A percentile compares a stretch with the other conserved stretches of the same genome.
phyloP scores from a whole-genome alignment of 2,329 filamentous ascomycete species.

The Pseudocercospora macadamiae region DNA sequence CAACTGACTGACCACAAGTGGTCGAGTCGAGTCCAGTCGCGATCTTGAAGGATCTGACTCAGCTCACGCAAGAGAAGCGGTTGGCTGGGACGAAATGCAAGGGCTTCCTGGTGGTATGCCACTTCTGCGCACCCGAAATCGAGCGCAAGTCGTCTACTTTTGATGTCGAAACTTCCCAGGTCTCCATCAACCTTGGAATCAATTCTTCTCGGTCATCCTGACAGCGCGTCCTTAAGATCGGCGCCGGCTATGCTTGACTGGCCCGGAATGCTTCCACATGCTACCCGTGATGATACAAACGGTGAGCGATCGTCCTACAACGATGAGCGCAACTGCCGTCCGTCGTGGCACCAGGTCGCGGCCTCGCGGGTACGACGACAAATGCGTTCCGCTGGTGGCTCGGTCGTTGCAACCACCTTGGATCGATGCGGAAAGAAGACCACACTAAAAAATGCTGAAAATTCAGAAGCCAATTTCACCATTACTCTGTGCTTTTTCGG shows the following conservation, averaged over 20 bases:
- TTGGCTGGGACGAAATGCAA: neutral
- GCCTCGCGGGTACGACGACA: too few species aligned
- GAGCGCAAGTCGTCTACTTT: neutral
- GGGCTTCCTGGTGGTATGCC: neutral
- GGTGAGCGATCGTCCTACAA: neutral
- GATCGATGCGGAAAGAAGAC: too few species aligned
- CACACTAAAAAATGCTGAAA: too few species aligned
- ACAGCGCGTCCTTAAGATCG: neutral
- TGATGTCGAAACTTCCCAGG: neutral
- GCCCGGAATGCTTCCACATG: neutral
- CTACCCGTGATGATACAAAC: neutral
- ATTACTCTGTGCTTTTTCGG: too few species aligned
- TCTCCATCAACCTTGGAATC: neutral
- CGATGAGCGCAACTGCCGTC: neutral
- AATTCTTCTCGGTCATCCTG: neutral
- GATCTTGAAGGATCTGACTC: neutral
- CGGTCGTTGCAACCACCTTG: too few species aligned
- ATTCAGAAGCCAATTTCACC: too few species aligned
- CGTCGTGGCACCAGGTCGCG: too few species aligned
- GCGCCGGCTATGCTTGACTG: neutral
- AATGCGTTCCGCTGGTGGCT: too few species aligned
- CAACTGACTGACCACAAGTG: neutral
- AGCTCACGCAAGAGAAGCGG: neutral
- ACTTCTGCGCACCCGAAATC: neutral
- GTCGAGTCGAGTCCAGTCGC: too few species aligned